Base-by-base conservation (phyloP, 2,329 filamentous ascomycete genomes). In the Bipolaris zeicola region DNA sequence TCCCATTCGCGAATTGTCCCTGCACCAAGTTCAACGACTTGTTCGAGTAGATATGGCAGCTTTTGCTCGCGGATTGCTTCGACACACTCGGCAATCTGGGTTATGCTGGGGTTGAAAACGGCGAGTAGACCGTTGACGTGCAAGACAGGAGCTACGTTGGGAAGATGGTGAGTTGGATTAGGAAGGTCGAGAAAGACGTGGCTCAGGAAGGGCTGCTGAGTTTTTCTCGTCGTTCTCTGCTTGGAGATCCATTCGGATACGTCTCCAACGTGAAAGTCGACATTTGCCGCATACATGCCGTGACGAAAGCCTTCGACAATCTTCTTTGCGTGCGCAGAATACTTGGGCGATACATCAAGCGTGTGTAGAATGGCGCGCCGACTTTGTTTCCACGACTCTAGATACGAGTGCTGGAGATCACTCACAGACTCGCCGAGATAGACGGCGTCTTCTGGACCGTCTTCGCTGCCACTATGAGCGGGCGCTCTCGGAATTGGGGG, bases 121-220 rank as follows among this genome's bases (percentile, higher is more conserved):
- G 89, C 80, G 31, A 94, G 78, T 7, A 84, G 78, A 0, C 87
- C 90, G 66, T 89, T 84, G 1, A 83, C 80, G 37, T 83, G 84
- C 50, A 95, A 75, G 13, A 87, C 85, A n/a, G 80, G 70, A 5
- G 83, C 77, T 20, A 88, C 78, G 24, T 78, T 77, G 1, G 76
- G 74, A 14, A 87, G 60, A 60, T 85, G 81, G 10, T 72, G 62
- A 50, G 90, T 80, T 1, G 87, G 83, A 28, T 80, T 81, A 0
- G 91, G 90, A 57, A 95, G 82, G 70, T 95, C 91, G 18, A 95
- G 81, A 59, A 94, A 84, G 0, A 86, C 88, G 67, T 90, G 86
- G 3, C 87, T 83, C 50, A 94, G 79, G 68, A 92, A 93, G 0
- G 87, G 82, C n/a, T 81, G 69, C 5, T 71, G 57, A 6, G 66